Conservation (phyloP, 345 rosid genomes). For the Pseudoturritis turrita region DNA sequence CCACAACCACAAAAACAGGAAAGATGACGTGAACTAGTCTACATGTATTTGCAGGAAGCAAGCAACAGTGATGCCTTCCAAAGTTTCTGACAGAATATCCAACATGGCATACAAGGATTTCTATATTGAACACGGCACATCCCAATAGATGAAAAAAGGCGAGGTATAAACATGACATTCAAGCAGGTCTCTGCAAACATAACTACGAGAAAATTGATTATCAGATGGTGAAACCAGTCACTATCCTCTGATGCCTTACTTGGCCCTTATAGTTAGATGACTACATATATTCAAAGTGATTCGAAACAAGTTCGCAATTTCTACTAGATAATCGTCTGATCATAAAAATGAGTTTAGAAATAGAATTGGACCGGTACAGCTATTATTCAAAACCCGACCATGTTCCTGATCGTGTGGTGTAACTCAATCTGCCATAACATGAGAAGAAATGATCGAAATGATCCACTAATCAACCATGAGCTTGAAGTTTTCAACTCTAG, state of each 20-base stretch:
- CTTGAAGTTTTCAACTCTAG: constrained; percentile 7
- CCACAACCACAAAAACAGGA: neutral
- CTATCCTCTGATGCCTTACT: neutral
- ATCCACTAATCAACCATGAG: neutral
- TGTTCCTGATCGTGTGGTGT: neutral
- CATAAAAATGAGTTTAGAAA: neutral
- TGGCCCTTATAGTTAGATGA: neutral
- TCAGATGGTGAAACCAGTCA: neutral
- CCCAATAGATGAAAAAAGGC: neutral
- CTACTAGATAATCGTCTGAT: neutral
- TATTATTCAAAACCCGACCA: neutral
- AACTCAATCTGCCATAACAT: neutral
- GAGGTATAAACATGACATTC: neutral
- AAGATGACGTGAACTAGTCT: neutral
- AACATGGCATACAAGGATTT: neutral
- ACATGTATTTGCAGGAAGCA: neutral
- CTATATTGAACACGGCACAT: neutral
- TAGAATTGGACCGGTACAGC: neutral
- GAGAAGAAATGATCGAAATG: neutral
- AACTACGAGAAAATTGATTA: neutral
- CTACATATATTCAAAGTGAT: neutral
- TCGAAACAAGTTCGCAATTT: constrained; percentile 3
- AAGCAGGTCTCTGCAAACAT: neutral
- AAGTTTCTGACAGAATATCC: neutral
- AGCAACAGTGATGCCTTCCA: neutral